phyloP scores from a whole-genome alignment of 2,329 filamentous ascomycete species.

The Mycogone perniciosa region DNA sequence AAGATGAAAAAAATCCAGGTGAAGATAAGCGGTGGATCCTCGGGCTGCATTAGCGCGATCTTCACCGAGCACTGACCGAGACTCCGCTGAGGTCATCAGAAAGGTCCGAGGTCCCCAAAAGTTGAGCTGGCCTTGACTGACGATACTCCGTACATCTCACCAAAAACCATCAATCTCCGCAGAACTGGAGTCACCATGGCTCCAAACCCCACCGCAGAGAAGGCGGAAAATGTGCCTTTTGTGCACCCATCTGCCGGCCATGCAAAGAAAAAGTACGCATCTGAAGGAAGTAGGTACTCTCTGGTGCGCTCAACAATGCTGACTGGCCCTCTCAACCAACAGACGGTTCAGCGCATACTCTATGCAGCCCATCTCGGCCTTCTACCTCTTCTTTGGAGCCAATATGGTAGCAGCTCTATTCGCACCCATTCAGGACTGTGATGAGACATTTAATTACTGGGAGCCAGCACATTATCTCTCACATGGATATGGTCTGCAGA shows the following conservation, averaged over 20 bases:
- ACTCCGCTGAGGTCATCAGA: conserved; percentile 12
- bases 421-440: conserved; percentile 93
- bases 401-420: conserved; percentile 72
- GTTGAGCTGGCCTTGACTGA: conserved; percentile 19
- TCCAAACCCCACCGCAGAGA: conserved; percentile 26
- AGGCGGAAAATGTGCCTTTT: conserved; percentile 26
- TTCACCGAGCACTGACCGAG: conserved; percentile 15
- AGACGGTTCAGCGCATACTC: conserved; percentile 51
- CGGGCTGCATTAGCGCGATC: conserved; percentile 1
- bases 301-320: conserved; percentile 1
- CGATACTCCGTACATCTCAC: conserved; percentile 19
- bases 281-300: background rate
- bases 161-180: background rate
- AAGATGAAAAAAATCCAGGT: conserved; percentile 27
- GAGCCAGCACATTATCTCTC: conserved; percentile 91
- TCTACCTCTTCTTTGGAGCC: conserved; percentile 71
- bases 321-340: conserved; percentile 4
- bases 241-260: conserved; percentile 45
- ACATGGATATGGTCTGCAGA: conserved; percentile 89
- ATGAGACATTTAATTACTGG: conserved; percentile 99
- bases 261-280: conserved; percentile 44
- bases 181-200: conserved; percentile 29
- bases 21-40: conserved; percentile 17
- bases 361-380: conserved; percentile 67
- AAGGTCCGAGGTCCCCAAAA: conserved; percentile 17